Evolutionary conservation across 2,329 filamentous ascomycete genomes (phyloP).

Genomic region (Blastomyces silverae): DNA sequence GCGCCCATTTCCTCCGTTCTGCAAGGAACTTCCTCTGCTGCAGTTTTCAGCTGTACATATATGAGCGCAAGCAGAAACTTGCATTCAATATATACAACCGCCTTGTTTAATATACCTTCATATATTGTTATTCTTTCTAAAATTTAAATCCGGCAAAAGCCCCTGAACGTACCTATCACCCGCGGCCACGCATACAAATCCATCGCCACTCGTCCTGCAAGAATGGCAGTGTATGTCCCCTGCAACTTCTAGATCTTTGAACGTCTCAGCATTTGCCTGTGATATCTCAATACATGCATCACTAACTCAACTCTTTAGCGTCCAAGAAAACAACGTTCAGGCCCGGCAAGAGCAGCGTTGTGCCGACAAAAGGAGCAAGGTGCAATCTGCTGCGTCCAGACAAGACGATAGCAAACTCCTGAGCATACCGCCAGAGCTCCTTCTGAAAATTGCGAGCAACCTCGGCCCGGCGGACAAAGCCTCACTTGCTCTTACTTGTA

Average conservation of each 20-base stretch:
- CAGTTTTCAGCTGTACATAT: neutral
- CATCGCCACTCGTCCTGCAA: neutral
- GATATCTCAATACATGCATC: neutral
- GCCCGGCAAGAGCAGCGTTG: neutral
- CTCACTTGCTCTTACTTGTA: slow-evolving; percentile 2
- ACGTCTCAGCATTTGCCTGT: neutral
- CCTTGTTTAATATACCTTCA: neutral
- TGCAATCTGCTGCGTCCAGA: neutral
- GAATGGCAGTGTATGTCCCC: neutral
- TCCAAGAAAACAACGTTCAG: neutral
- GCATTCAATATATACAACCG: neutral
- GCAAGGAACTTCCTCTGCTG: neutral
- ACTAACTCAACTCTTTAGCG: neutral
- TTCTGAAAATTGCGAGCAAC: neutral
- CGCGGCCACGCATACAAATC: neutral
- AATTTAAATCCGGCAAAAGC: neutral
- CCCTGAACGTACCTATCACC: neutral
- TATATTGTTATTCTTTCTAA: neutral
- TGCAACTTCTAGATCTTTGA: neutral
- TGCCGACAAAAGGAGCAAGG: neutral
- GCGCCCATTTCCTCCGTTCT: neutral
- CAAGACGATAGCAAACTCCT: neutral
- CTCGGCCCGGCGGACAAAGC: neutral
- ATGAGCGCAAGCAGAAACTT: neutral
- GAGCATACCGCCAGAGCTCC: neutral